Evolutionary conservation across 495 filamentous ascomycete genomes (phyloP).

Genomic region (Penicillium odoratum): DNA sequence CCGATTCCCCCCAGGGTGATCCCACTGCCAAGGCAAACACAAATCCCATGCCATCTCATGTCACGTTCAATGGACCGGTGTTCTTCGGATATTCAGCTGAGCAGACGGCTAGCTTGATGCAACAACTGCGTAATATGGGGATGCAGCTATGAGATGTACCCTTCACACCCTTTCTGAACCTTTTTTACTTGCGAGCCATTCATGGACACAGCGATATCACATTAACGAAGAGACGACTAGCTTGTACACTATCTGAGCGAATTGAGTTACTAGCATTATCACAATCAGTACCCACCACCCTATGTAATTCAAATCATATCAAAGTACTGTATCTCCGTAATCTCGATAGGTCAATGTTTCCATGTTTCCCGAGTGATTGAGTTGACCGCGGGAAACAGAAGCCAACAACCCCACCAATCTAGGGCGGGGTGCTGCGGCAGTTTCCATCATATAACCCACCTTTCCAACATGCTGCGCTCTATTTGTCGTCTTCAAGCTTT

Average conservation of each 20-base stretch:
- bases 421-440: slow-evolving; percentile 19
- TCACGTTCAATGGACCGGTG: slow-evolving; percentile 84
- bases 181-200: slow-evolving; percentile 1
- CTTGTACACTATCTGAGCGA: slow-evolving; percentile 7
- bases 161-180: not conserved
- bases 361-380: not conserved
- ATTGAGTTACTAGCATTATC: not conserved
- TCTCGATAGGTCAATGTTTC: not conserved
- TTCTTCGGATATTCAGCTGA: slow-evolving; percentile 87
- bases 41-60: slow-evolving; percentile 45
- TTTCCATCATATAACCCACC: slow-evolving; percentile 8
- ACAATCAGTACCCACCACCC: not conserved
- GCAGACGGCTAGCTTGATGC: slow-evolving; percentile 69
- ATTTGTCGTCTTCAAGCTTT: slow-evolving; percentile 31
- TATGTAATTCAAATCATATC: not conserved
- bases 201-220: slow-evolving; percentile 12
- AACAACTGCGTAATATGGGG: slow-evolving; percentile 40
- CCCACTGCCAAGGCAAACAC: slow-evolving; percentile 9
- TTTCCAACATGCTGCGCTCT: slow-evolving; percentile 28
- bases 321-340: not conserved
- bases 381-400: slow-evolving; percentile 12
- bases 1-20: slow-evolving; percentile 11
- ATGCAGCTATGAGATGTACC: slow-evolving; percentile 8
- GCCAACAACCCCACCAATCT: slow-evolving; percentile 30
- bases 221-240: slow-evolving; percentile 24